Evolutionary conservation across 176 grass and related monocot genomes (phyloP), one percentile per base, ranked within the genome.

Genomic region (Olyra latifolia): DNA sequence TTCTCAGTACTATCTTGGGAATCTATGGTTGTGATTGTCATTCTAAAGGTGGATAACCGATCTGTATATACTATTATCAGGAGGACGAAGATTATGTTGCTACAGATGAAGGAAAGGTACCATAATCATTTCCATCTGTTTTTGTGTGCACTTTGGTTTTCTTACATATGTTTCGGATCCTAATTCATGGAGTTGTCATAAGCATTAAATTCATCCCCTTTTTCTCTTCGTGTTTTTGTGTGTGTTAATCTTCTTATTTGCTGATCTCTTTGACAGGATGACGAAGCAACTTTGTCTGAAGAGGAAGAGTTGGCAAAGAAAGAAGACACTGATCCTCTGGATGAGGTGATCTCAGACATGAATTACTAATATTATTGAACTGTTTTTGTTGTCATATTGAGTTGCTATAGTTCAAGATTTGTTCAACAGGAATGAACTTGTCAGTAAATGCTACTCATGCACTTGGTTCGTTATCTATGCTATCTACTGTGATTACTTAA

Each of bases 281-380:
- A 99, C 23, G 96, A 99, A 85, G 79, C 90, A 62, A 99, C 96
- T 83, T 83, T 99, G 65, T 89, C 88, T 66, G 92, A 99, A 91
- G 96, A 95, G 84, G 96, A 99, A 88, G 87, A 93, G 58, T 88
- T 99, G 84, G 88, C 92, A 80, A 95, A 91, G 84, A 91, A 91
- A 76, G 96, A 99, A 73, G 65, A 71, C n/a, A 32, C 20, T 28
- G 72, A 91, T 82, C 81, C 89, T 88, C 71, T 74, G 11, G 67
- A 91, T 45, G 96, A 99, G 92, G 96, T 95, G 72, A 74, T 54
- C 65, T 58, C 13, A 71, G 5, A 62, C 64, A 62, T 71, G 39
- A 46, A 55, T 81, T 14, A 43, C 14, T 80, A 80, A 47, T 74
- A 79, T 62, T 38, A 46, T 72, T 30, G 5, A 70, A 29, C 48